A percentile compares a stretch with the other conserved stretches of the same genome.
These are phyloP conservation scores for Dissophora globulifera DNA, from an alignment of 192 early-diverging fungal species.

Conservation along the genomic window DNA sequence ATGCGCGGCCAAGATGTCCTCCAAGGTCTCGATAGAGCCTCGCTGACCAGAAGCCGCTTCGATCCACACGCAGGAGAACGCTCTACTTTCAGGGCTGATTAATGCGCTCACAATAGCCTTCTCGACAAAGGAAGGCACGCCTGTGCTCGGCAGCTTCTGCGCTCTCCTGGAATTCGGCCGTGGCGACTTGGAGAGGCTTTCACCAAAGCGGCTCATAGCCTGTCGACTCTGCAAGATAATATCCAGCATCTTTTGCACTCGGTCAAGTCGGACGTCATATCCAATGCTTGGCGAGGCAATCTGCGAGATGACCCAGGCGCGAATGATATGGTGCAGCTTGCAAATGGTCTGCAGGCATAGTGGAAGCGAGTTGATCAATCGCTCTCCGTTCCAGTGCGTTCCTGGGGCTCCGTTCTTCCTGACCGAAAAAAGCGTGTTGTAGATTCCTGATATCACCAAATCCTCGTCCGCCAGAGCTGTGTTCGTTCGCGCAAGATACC, in stretches of 20 bases:
- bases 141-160: not conserved
- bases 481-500: slow-evolving; percentile 53
- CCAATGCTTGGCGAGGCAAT: slow-evolving; percentile 60
- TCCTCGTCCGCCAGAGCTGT: slow-evolving; percentile 61
- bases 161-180: not conserved
- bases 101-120: slow-evolving; percentile 72
- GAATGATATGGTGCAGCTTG: slow-evolving; percentile 73
- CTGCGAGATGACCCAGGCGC: slow-evolving; percentile 74
- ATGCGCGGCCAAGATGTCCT: slow-evolving; percentile 32
- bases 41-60: slow-evolving; percentile 63
- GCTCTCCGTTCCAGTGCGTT: slow-evolving; percentile 59
- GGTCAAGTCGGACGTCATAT: slow-evolving; percentile 60
- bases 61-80: slow-evolving; percentile 72
- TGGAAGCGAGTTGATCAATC: slow-evolving; percentile 68
- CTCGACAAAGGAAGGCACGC: slow-evolving; percentile 78
- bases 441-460: slow-evolving; percentile 71
- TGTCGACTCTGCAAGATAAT: slow-evolving; percentile 66
- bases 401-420: slow-evolving; percentile 61
- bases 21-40: slow-evolving; percentile 68
- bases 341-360: slow-evolving; percentile 73
- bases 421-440: slow-evolving; percentile 65
- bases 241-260: slow-evolving; percentile 70
- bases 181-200: not conserved
- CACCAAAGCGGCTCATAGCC: slow-evolving; percentile 30
- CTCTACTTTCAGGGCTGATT: slow-evolving; percentile 76